Evolutionary conservation across 345 rosid species (phyloP).

Genomic region (Alliaria petiolata): DNA sequence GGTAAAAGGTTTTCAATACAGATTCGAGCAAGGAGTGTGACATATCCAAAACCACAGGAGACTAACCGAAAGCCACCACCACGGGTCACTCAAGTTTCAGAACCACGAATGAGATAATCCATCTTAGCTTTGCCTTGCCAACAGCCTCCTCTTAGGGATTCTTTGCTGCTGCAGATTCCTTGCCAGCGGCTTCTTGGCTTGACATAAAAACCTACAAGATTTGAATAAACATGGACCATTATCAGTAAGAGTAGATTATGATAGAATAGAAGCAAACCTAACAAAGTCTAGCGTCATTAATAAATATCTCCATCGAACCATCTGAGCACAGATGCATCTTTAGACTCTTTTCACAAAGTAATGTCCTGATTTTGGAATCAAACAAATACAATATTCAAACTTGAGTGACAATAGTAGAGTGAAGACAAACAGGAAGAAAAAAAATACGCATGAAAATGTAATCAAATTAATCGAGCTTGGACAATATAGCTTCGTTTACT

Average conservation of each 20-base stretch:
- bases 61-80: conserved; percentile 13
- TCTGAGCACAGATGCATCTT: too few species aligned
- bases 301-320: conserved; percentile 28
- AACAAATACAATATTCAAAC: neutral
- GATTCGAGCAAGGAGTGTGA: conserved; percentile 26
- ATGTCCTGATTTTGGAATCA: neutral
- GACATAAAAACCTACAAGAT: conserved; percentile 45
- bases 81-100: conserved; percentile 51
- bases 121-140: conserved; percentile 63
- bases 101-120: conserved; percentile 64
- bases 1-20: conserved; percentile 24
- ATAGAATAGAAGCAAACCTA: conserved; percentile 37
- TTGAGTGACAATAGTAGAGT: neutral
- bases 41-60: conserved; percentile 13
- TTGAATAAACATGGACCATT: neutral
- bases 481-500: neutral
- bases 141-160: neutral
- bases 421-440: neutral
- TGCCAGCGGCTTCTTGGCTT: conserved; percentile 61
- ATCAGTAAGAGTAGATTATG: neutral
- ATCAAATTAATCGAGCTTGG: neutral
- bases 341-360: too few species aligned
- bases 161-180: too few species aligned
- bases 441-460: neutral
- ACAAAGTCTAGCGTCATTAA: conserved; percentile 55